Evolutionary conservation across 2,329 filamentous ascomycete genomes (phyloP).

Genomic region (Pyrenophora seminiperda): DNA sequence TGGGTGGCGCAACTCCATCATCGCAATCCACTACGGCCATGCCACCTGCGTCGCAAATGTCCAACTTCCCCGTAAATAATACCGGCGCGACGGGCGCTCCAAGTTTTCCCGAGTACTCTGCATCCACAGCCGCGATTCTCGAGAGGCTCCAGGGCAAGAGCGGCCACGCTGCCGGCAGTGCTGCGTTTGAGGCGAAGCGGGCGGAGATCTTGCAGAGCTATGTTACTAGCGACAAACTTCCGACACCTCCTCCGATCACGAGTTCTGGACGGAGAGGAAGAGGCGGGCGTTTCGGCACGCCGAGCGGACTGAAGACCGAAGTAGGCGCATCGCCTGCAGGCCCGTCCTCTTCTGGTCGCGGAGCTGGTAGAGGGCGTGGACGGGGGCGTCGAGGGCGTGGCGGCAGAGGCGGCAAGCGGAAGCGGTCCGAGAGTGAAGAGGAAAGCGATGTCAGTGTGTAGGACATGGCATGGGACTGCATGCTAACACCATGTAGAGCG

Average conservation of each 20-base stretch:
- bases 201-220: slow-evolving; percentile 54
- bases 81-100: slow-evolving; percentile 17
- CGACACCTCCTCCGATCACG: slow-evolving; percentile 44
- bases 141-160: slow-evolving; percentile 46
- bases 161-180: slow-evolving; percentile 43
- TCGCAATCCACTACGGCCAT: slow-evolving; percentile 20
- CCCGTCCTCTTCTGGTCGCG: slow-evolving; percentile 38
- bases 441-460: slow-evolving; percentile 41
- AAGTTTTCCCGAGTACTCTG: slow-evolving; percentile 42
- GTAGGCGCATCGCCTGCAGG: slow-evolving; percentile 29
- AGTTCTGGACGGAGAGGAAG: slow-evolving; percentile 37
- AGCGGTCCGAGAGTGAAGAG: slow-evolving; percentile 45
- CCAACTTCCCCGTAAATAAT: slow-evolving; percentile 28
- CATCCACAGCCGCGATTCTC: slow-evolving; percentile 51
- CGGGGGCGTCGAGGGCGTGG: slow-evolving; percentile 45
- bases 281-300: slow-evolving; percentile 43
- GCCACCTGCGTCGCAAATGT: slow-evolving; percentile 34
- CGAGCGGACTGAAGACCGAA: slow-evolving; percentile 40
- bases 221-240: slow-evolving; percentile 52
- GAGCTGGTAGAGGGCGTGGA: slow-evolving; percentile 45
- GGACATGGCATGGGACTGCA: background rate
- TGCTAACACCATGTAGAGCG: slow-evolving; percentile 34
- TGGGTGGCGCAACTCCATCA: slow-evolving; percentile 25
- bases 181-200: slow-evolving; percentile 54
- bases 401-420: slow-evolving; percentile 47